Evolutionary conservation across 352 stramenopile genomes (phyloP).

Genomic region (Pythium biforme): DNA sequence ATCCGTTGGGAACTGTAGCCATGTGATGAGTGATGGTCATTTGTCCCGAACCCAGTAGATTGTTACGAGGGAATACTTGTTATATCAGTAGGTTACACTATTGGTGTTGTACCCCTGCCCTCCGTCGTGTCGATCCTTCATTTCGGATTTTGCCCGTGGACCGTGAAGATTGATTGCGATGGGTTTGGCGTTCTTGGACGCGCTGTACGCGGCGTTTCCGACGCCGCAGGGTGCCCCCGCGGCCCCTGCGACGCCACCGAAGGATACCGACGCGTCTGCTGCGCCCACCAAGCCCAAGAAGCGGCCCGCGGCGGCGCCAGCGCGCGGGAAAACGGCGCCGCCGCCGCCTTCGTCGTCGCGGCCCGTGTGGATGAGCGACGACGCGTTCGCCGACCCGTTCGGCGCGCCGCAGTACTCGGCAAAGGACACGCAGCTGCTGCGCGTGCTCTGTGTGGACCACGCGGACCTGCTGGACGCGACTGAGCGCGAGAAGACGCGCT

Average conservation of each 20-base stretch:
- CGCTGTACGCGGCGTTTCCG: slow-evolving; percentile 19
- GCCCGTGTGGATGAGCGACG: slow-evolving; percentile 11
- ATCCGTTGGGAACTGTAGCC: slow-evolving; percentile 6
- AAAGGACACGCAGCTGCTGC: slow-evolving; percentile 29
- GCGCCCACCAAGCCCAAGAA: slow-evolving; percentile 22
- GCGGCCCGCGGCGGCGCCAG: slow-evolving; percentile 11
- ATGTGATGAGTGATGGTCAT: slow-evolving; percentile 20
- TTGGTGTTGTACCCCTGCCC: not conserved
- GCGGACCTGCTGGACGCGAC: slow-evolving; percentile 44
- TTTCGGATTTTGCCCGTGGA: slow-evolving; percentile 1
- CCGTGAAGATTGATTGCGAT: slow-evolving; percentile 11
- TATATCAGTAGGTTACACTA: slow-evolving; percentile 5
- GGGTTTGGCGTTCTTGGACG: slow-evolving; percentile 15
- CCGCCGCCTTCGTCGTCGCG: slow-evolving; percentile 7
- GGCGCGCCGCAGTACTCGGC: slow-evolving; percentile 10
- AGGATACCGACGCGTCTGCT: not conserved
- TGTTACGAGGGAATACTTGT: not conserved
- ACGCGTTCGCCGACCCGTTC: slow-evolving; percentile 18
- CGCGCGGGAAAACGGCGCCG: slow-evolving; percentile 3
- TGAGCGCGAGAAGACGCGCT: slow-evolving; percentile 49
- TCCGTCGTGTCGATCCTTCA: not conserved
- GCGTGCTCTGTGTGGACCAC: slow-evolving; percentile 61
- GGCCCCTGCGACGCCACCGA: not conserved
- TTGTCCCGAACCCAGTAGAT: no score
- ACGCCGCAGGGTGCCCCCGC: slow-evolving; percentile 4